These are phyloP conservation scores for Porodaedalea pini DNA, from an alignment of 1,284 basidiomycete genomes.

Conservation along the genomic window DNA sequence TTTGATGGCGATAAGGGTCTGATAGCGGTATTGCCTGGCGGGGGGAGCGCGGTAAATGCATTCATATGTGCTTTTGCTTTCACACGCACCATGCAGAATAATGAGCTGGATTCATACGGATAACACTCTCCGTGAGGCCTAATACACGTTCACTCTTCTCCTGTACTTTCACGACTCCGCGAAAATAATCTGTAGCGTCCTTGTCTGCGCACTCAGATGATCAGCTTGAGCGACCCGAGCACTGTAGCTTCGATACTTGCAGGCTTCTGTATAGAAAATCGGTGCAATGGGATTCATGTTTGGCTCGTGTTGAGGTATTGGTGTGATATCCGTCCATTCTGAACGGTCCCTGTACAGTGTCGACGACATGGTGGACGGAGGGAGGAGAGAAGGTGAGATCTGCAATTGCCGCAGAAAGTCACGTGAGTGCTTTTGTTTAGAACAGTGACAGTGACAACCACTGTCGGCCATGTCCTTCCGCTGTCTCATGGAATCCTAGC, in stretches of 20 bases:
- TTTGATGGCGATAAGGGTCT: conserved; percentile 68
- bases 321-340: conserved; percentile 78
- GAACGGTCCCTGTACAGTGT: conserved; percentile 56
- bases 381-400: neutral
- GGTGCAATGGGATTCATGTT: conserved; percentile 74
- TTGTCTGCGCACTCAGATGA: conserved; percentile 55
- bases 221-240: conserved; percentile 11
- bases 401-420: neutral
- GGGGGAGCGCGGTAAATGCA: neutral
- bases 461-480: too few relatives aligned
- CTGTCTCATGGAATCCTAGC: too few relatives aligned
- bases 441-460: neutral
- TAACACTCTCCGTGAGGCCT: conserved; percentile 80
- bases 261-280: conserved; percentile 84
- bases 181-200: conserved; percentile 89
- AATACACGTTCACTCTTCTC: conserved; percentile 82
- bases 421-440: neutral
- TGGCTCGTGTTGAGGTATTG: conserved; percentile 77
- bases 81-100: conserved; percentile 88
- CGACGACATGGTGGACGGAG: conserved; percentile 5
- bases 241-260: conserved; percentile 46
- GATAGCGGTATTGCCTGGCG: conserved; percentile 89
- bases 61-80: conserved; percentile 4
- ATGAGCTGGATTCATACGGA: conserved; percentile 87
- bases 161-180: conserved; percentile 69